These are phyloP conservation scores for Amanita polypyramis DNA, from an alignment of 768 basidiomycete species.

Conservation along the genomic window DNA sequence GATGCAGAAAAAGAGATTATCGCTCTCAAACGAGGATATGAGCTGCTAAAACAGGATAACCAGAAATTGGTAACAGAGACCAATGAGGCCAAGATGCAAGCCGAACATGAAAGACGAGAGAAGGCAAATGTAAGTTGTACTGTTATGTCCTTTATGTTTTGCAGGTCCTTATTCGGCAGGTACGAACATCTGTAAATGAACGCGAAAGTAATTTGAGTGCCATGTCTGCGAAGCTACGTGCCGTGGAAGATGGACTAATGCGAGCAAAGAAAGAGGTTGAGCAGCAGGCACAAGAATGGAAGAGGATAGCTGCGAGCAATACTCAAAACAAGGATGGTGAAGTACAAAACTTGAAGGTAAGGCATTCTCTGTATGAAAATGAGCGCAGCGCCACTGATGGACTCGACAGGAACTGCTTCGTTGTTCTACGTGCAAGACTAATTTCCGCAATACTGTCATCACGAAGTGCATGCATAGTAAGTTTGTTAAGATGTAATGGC, in stretches of 20 bases:
- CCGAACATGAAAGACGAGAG: conserved; percentile 28
- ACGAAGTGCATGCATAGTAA: conserved; percentile 89
- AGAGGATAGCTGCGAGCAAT: conserved; percentile 23
- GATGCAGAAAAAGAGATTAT: conserved; percentile 37
- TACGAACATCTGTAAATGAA: conserved; percentile 20
- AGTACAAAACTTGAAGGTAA: conserved; percentile 50
- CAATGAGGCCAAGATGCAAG: conserved; percentile 26
- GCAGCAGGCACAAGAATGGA: conserved; percentile 36
- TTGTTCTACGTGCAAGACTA: conserved; percentile 78
- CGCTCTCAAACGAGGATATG: conserved; percentile 19
- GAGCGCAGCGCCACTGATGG: conserved; percentile 1
- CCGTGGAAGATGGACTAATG: conserved; percentile 37
- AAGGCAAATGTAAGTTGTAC: conserved; percentile 1
- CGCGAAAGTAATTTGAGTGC: conserved; percentile 20
- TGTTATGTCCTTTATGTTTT: background rate
- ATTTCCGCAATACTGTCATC: conserved; percentile 71
- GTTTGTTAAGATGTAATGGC: conserved; percentile 21
- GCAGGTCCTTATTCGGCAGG: conserved; percentile 16
- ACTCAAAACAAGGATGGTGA: conserved; percentile 21
- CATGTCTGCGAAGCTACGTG: conserved; percentile 27
- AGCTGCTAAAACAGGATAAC: conserved; percentile 20
- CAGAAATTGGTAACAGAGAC: conserved; percentile 21
- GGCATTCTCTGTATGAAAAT: conserved; percentile 10
- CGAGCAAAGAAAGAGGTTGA: conserved; percentile 43
- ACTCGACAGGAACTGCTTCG: conserved; percentile 59